Evolutionary conservation across 108 stramenopile species (phyloP).

Genomic region (Fistulifera pelliculosa): DNA sequence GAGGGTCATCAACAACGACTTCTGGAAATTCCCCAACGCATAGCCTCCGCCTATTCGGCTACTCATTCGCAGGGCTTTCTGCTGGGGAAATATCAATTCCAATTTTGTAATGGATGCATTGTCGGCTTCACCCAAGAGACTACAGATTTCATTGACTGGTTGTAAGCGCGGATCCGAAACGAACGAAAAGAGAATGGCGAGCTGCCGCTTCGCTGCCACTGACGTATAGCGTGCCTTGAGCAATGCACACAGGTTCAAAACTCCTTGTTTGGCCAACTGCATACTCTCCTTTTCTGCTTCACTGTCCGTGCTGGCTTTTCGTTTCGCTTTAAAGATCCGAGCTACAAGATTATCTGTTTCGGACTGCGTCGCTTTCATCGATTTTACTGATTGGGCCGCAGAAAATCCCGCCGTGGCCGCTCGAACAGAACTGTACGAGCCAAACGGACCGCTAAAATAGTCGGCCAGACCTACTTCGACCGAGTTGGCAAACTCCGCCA

Average conservation of each 20-base stretch:
- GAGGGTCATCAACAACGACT: conserved; percentile 47
- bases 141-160: conserved; percentile 64
- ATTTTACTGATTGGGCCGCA: conserved; percentile 45
- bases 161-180: conserved; percentile 61
- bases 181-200: conserved; percentile 84
- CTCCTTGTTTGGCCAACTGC: conserved; percentile 48
- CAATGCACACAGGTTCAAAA: conserved; percentile 70
- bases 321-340: conserved; percentile 8
- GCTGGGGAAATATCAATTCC: conserved; percentile 27
- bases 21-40: conserved; percentile 27
- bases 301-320: conserved; percentile 5
- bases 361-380: conserved; percentile 10
- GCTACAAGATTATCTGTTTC: background rate
- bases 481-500: conserved; percentile 80
- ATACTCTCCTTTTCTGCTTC: conserved; percentile 2
- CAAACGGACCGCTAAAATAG: conserved; percentile 84
- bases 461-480: conserved; percentile 79
- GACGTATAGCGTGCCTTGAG: conserved; percentile 78
- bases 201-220: conserved; percentile 60
- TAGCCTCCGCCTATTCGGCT: conserved; percentile 75
- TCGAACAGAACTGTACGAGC: conserved; percentile 55
- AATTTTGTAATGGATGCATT: conserved; percentile 63
- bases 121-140: conserved; percentile 74
- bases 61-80: conserved; percentile 32
- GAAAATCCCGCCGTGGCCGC: conserved; percentile 62